These are phyloP conservation scores for Cucurbita pepo DNA, from an alignment of 306 rosid species.

Conservation along the genomic window DNA sequence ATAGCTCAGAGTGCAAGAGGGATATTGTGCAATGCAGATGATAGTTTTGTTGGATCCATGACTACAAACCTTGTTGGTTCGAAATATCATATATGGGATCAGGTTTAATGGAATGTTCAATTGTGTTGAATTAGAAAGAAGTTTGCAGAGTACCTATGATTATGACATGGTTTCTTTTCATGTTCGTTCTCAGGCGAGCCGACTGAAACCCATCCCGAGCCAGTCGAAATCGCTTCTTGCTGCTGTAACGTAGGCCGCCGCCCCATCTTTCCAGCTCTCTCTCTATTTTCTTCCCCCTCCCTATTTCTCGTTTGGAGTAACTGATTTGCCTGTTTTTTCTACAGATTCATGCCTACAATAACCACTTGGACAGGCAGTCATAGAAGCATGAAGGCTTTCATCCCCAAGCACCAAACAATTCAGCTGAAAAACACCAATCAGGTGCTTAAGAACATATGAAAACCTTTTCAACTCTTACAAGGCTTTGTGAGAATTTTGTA, in stretches of 20 bases:
- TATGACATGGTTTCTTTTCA: background rate
- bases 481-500: background rate
- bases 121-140: background rate
- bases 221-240: conserved; percentile 47
- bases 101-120: conserved; percentile 22
- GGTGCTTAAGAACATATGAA: conserved; percentile 18
- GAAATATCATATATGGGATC: conserved; percentile 67
- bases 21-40: conserved; percentile 36
- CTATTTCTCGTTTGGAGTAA: background rate
- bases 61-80: conserved; percentile 77
- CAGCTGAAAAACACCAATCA: conserved; percentile 54
- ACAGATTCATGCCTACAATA: conserved; percentile 59
- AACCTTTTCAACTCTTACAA: background rate
- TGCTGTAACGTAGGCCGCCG: conserved; percentile 40
- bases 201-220: conserved; percentile 12
- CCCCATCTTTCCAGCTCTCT: background rate
- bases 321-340: background rate
- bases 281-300: background rate
- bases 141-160: background rate
- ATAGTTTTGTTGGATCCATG: conserved; percentile 52
- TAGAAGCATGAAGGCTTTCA: conserved; percentile 55
- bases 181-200: conserved; percentile 28
- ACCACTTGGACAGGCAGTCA: conserved; percentile 74
- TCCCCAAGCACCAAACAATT: conserved; percentile 73
- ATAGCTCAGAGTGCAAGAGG: conserved; percentile 60